Evolutionary conservation across 2,329 filamentous ascomycete genomes (phyloP).

Genomic region (Colletotrichum viniferum): DNA sequence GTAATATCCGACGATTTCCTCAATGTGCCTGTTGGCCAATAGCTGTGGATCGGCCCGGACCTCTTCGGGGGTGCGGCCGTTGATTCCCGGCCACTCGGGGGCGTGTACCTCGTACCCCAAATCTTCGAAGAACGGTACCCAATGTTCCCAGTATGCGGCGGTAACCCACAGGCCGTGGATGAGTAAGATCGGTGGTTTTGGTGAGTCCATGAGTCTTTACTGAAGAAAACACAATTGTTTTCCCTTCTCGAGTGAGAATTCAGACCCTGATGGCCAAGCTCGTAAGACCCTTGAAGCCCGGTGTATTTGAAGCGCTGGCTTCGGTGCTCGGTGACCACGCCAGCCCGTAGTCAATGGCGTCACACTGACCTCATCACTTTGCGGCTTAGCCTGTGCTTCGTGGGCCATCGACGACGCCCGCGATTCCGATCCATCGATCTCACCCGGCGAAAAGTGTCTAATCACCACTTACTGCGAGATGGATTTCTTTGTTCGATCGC

Average conservation of each 20-base stretch:
- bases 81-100: slow-evolving; percentile 27
- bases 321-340: neutral
- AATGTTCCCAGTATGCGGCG: slow-evolving; percentile 26
- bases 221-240: neutral
- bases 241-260: neutral
- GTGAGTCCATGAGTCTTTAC: neutral
- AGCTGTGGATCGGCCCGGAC: slow-evolving; percentile 22
- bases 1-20: slow-evolving; percentile 24
- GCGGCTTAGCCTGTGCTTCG: neutral
- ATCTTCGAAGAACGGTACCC: slow-evolving; percentile 17
- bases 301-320: neutral
- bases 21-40: slow-evolving; percentile 21
- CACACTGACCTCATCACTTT: slow-evolving; percentile 5
- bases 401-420: neutral
- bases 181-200: slow-evolving; percentile 22
- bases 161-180: slow-evolving; percentile 30
- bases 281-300: neutral
- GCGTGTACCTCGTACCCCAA: slow-evolving; percentile 25
- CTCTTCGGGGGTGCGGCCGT: slow-evolving; percentile 23
- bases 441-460: neutral
- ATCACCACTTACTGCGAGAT: neutral
- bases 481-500: neutral
- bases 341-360: neutral
- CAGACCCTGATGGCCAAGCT: neutral
- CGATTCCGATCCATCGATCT: neutral